A percentile compares a stretch with the other conserved stretches of the same genome.
Conservation (phyloP, 257 asterid genomes). For the Marsdenia floribunda region DNA sequence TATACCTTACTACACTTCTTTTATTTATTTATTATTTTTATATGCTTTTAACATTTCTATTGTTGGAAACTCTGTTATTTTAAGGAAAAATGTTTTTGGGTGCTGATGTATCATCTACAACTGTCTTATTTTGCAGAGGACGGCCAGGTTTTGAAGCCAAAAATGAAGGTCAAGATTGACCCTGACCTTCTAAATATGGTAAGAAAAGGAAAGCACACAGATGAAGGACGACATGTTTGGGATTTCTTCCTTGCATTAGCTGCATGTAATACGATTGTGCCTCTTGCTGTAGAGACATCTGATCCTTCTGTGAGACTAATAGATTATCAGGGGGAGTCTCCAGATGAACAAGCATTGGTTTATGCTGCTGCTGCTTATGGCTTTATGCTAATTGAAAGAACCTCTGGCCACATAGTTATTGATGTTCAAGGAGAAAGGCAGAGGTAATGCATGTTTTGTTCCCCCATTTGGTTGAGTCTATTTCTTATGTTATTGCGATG, state of each 20-base stretch:
- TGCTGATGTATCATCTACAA: neutral
- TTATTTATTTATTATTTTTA: neutral
- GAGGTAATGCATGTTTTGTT: conserved; percentile 45
- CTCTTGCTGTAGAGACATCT: conserved; percentile 61
- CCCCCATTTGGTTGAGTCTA: conserved; percentile 5
- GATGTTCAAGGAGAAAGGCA: conserved; percentile 83
- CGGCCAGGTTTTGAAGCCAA: conserved; percentile 63
- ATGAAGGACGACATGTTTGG: conserved; percentile 47
- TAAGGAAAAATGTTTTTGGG: neutral
- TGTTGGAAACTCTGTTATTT: neutral
- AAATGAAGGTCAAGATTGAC: conserved; percentile 69
- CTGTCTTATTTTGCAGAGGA: conserved; percentile 46
- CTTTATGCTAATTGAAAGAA: conserved; percentile 89
- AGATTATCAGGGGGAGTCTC: conserved; percentile 98
- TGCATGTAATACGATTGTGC: conserved; percentile 97
- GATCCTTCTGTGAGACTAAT: conserved; percentile 75
- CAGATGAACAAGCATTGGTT: conserved; percentile 97
- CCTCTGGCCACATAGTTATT: conserved; percentile 84
- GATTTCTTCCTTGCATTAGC: conserved; percentile 90
- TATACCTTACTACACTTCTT: conserved; percentile 9
- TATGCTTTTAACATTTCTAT: neutral
- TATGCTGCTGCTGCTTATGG: conserved; percentile 97
- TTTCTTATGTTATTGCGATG: conserved; percentile 10
- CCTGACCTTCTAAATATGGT: conserved; percentile 54
- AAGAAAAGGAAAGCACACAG: conserved; percentile 40